Evolutionary conservation across 2,329 filamentous ascomycete species (phyloP).

Genomic region (Neopestalotiopsis sp.): DNA sequence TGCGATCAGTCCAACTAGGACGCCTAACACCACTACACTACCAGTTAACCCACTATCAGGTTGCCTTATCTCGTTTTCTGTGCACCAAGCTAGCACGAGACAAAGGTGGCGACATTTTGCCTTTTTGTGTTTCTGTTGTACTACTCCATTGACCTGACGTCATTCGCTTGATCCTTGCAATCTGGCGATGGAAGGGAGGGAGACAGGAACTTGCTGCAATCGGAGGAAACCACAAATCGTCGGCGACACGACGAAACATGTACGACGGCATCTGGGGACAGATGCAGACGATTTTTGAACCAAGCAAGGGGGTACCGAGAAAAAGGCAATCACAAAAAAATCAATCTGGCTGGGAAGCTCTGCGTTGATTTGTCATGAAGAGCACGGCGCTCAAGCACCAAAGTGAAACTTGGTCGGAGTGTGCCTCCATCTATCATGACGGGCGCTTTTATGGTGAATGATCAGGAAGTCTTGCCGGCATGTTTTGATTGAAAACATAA

Average conservation of each 20-base stretch:
- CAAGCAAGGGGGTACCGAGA: background rate
- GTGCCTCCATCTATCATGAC: background rate
- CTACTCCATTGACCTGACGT: slow-evolving; percentile 25
- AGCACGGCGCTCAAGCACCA: background rate
- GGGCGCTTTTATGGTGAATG: background rate
- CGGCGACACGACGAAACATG: background rate
- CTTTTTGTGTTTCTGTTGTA: slow-evolving; percentile 25
- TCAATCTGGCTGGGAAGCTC: slow-evolving; percentile 4
- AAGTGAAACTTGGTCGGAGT: background rate
- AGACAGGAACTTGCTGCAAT: slow-evolving; percentile 3
- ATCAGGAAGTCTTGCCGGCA: background rate
- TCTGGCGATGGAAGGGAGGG: slow-evolving; percentile 26
- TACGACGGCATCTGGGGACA: background rate
- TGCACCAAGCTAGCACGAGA: background rate
- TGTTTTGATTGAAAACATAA: background rate
- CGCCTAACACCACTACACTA: background rate
- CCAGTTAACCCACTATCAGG: background rate
- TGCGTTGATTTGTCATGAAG: slow-evolving; percentile 2
- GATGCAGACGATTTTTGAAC: background rate
- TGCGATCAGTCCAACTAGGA: background rate
- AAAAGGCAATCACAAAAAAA: slow-evolving; percentile 5
- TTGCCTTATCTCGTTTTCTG: background rate
- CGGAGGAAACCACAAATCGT: background rate
- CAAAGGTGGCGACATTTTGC: slow-evolving; percentile 17
- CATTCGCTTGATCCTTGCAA: slow-evolving; percentile 27